Percentiles rank a stretch among this genome's conserved stretches.
These are phyloP conservation scores for Globisporangium nunn DNA, from an alignment of 352 stramenopile species.

Conservation along the genomic window DNA sequence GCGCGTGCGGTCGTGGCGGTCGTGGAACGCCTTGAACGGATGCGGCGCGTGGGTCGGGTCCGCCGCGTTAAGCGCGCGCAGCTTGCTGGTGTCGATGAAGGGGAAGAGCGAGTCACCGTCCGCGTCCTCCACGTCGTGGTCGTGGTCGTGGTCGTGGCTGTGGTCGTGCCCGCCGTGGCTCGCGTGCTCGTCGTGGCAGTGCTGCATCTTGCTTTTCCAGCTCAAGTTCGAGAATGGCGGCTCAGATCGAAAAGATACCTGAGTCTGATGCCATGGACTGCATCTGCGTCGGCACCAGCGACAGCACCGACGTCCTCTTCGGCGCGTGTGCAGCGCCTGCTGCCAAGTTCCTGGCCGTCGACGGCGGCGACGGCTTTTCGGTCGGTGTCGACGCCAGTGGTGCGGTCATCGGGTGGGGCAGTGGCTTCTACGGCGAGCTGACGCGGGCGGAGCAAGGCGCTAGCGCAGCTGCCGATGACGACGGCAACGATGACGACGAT, in stretches of 20 bases:
- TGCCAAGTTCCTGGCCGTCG: conserved; percentile 15
- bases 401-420: conserved; percentile 49
- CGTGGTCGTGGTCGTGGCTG: conserved; percentile 50
- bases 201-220: conserved; percentile 26
- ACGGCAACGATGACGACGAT: not conserved
- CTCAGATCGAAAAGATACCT: not conserved
- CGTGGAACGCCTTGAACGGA: conserved; percentile 80
- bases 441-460: not conserved
- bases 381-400: conserved; percentile 26
- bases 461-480: not conserved
- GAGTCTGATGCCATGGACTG: not conserved
- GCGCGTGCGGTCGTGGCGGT: conserved; percentile 55
- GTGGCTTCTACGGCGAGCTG: conserved; percentile 61
- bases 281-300: conserved; percentile 1
- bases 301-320: conserved; percentile 18
- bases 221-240: not conserved
- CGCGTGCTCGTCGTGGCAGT: conserved; percentile 60
- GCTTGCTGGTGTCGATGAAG: conserved; percentile 84
- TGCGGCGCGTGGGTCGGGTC: conserved; percentile 50
- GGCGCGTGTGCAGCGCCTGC: conserved; percentile 20
- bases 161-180: conserved; percentile 39
- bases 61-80: conserved; percentile 70
- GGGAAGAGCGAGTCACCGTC: conserved; percentile 75
- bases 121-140: conserved; percentile 63
- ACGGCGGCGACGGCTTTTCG: conserved; percentile 54